These are phyloP conservation scores for Podila clonocystis DNA, from an alignment of 192 early-diverging fungal genomes.

Conservation along the genomic window DNA sequence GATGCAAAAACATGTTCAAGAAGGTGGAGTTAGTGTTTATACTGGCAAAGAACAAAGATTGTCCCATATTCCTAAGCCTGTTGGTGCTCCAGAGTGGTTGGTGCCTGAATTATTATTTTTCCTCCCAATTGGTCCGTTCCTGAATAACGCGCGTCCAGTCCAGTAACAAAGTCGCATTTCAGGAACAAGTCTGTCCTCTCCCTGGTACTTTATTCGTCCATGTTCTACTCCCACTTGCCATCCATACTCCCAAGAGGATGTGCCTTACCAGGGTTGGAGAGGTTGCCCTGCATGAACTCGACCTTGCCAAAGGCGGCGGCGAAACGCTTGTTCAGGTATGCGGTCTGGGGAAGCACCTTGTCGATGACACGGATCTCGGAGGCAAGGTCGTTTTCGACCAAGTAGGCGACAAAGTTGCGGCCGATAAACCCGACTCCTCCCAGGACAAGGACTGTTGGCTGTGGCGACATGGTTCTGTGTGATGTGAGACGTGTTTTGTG, in stretches of 20 bases:
- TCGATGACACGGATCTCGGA: slow-evolving; percentile 77
- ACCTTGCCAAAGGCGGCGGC: slow-evolving; percentile 76
- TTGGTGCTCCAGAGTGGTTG: too few species aligned
- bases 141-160: too few species aligned
- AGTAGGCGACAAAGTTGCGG: slow-evolving; percentile 76
- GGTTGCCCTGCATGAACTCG: slow-evolving; percentile 83
- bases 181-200: too few species aligned
- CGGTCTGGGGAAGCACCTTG: slow-evolving; percentile 84
- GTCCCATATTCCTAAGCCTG: too few species aligned
- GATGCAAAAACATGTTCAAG: not conserved
- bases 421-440: slow-evolving; percentile 91
- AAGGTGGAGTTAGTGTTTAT: not conserved
- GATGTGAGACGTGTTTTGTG: not conserved
- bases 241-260: too few species aligned
- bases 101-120: too few species aligned
- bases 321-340: slow-evolving; percentile 71
- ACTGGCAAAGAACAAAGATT: not conserved
- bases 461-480: slow-evolving; percentile 40
- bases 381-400: slow-evolving; percentile 75
- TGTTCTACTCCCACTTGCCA: too few species aligned
- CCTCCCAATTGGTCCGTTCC: too few species aligned
- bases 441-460: slow-evolving; percentile 76
- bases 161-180: too few species aligned
- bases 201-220: too few species aligned
- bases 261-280: slow-evolving; percentile 71